Percentiles rank a stretch among this genome's conserved stretches.
Evolutionary conservation across 2,329 filamentous ascomycete species (phyloP).

Genomic region (Waltergamsia citrina): DNA sequence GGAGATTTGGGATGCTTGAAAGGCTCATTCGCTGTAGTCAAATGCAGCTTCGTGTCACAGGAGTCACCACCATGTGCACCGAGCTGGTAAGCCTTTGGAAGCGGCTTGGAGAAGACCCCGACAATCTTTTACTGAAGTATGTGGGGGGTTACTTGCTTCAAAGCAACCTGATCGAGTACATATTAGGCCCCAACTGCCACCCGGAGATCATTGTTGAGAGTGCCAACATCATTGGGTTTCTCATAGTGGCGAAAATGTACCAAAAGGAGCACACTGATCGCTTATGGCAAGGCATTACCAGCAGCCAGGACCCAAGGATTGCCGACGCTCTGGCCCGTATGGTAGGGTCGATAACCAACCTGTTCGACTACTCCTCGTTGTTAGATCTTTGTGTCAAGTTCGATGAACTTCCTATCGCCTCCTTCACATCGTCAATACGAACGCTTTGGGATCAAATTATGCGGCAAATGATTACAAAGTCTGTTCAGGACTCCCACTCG

Average conservation of each 20-base stretch:
- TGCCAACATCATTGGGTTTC: conserved; percentile 76
- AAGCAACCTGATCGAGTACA: conserved; percentile 71
- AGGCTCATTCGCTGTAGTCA: conserved; percentile 73
- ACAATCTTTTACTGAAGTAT: conserved; percentile 47
- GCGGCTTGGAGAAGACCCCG: conserved; percentile 31
- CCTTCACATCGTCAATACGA: conserved; percentile 53
- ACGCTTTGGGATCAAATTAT: conserved; percentile 52
- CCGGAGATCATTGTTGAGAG: conserved; percentile 79
- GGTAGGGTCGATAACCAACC: conserved; percentile 35
- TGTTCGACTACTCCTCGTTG: conserved; percentile 39
- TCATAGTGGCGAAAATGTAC: conserved; percentile 72
- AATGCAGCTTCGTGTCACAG: conserved; percentile 81
- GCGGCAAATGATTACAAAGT: conserved; percentile 33
- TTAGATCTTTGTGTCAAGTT: conserved; percentile 66
- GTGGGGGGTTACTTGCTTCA: conserved; percentile 60
- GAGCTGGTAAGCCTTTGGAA: conserved; percentile 62
- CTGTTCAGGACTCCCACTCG: conserved; percentile 20
- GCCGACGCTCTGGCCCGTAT: conserved; percentile 70
- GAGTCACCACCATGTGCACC: conserved; percentile 62
- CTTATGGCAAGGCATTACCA: conserved; percentile 75
- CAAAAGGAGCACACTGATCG: conserved; percentile 62
- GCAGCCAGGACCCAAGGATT: conserved; percentile 77
- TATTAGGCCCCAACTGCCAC: conserved; percentile 85
- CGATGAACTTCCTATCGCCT: conserved; percentile 49
- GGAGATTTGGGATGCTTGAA: conserved; percentile 60